A percentile compares a stretch with the other conserved stretches of the same genome.
Evolutionary conservation across 2,329 filamentous ascomycete genomes (phyloP).

Genomic region (Alternaria arbusti): DNA sequence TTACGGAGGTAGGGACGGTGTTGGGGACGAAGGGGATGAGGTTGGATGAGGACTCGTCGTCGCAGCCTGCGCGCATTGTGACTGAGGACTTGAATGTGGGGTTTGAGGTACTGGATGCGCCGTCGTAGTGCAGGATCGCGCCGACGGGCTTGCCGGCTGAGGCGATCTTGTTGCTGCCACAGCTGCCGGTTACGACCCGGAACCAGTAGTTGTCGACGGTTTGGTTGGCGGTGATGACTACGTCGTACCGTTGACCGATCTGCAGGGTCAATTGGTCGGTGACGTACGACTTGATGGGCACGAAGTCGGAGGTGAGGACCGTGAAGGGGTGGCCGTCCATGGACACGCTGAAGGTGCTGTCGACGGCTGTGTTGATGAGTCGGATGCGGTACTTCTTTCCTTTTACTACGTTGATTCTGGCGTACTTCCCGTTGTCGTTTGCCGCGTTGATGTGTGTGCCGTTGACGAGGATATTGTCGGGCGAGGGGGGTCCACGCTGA

Average conservation of each 20-base stretch:
- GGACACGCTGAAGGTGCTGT: slow-evolving; percentile 41
- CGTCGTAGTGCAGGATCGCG: slow-evolving; percentile 50
- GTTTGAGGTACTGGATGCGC: slow-evolving; percentile 35
- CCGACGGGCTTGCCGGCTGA: slow-evolving; percentile 43
- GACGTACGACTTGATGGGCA: slow-evolving; percentile 50
- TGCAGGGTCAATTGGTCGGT: slow-evolving; percentile 40
- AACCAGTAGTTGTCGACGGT: slow-evolving; percentile 56
- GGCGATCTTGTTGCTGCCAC: slow-evolving; percentile 36
- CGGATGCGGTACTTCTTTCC: slow-evolving; percentile 64
- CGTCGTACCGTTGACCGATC: slow-evolving; percentile 55
- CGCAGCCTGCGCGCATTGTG: slow-evolving; percentile 44
- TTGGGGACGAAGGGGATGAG: slow-evolving; percentile 51
- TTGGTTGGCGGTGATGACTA: slow-evolving; percentile 55
- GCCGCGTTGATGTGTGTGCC: slow-evolving; percentile 60
- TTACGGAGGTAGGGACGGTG: slow-evolving; percentile 44
- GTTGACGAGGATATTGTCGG: slow-evolving; percentile 59
- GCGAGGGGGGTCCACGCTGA: slow-evolving; percentile 41
- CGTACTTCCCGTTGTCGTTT: slow-evolving; percentile 48
- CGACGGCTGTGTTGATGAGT: slow-evolving; percentile 61
- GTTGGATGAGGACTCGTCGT: slow-evolving; percentile 43
- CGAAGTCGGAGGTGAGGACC: slow-evolving; percentile 53
- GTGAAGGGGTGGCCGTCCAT: slow-evolving; percentile 51
- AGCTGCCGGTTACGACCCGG: slow-evolving; percentile 49
- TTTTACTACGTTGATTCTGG: slow-evolving; percentile 46
- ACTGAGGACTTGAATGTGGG: slow-evolving; percentile 44